A percentile compares a stretch with the other conserved stretches of the same genome.
These are phyloP conservation scores for Monsonia emarginata DNA, from an alignment of 441 rosid genomes.

Conservation along the genomic window DNA sequence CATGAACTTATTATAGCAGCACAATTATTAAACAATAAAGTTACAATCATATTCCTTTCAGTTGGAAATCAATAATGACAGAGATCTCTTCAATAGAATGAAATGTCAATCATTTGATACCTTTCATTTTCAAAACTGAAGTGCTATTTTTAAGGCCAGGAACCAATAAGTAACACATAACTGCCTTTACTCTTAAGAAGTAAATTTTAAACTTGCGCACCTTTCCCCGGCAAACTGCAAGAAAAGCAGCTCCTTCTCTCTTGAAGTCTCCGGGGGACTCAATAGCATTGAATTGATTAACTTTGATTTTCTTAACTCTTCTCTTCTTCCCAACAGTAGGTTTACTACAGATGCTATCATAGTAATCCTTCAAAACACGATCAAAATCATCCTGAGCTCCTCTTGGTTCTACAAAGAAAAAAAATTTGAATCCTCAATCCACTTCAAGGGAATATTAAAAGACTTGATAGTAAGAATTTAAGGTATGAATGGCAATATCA, in stretches of 20 bases:
- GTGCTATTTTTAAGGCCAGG: background rate
- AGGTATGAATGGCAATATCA: slow-evolving; percentile 6
- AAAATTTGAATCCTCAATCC: slow-evolving; percentile 15
- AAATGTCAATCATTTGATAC: background rate
- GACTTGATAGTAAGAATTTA: slow-evolving; percentile 14
- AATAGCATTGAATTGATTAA: slow-evolving; percentile 20
- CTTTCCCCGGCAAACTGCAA: slow-evolving; percentile 97
- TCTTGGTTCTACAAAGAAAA: slow-evolving; percentile 65
- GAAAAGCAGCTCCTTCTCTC: slow-evolving; percentile 73
- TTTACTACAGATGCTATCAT: slow-evolving; percentile 39
- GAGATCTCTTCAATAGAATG: background rate
- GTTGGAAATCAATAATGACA: background rate
- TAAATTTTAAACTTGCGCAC: slow-evolving; percentile 26
- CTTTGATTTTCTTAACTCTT: slow-evolving; percentile 41
- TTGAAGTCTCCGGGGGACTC: slow-evolving; percentile 31
- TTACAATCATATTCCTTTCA: background rate
- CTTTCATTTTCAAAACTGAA: background rate
- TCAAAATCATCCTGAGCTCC: slow-evolving; percentile 84
- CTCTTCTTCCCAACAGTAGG: slow-evolving; percentile 39
- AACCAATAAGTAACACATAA: slow-evolving; percentile 2
- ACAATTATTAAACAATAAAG: background rate
- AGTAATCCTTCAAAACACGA: slow-evolving; percentile 62
- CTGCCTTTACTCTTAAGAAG: background rate
- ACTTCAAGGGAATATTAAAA: slow-evolving; percentile 5
- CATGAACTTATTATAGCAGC: background rate